Conservation (phyloP, 768 basidiomycete genomes). For the Amanita fuliginea region DNA sequence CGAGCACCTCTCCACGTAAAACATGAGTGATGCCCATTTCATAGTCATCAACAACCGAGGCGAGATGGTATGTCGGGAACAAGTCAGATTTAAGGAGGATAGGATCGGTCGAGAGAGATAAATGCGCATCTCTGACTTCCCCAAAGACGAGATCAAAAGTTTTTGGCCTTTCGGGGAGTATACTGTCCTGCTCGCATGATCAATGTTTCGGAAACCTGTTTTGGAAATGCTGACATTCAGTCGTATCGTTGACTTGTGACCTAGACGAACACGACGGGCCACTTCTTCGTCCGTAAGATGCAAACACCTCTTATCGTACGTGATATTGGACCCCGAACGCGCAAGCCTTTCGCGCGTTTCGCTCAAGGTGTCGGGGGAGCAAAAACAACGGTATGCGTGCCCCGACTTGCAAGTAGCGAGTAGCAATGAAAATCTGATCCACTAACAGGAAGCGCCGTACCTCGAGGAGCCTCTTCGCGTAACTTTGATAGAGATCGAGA, state of each 20-base stretch:
- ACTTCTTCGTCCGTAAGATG: constrained; percentile 84
- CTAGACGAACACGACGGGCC: constrained; percentile 56
- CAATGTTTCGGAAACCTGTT: constrained; percentile 2
- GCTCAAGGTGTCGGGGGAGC: constrained; percentile 60
- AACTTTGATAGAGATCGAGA: constrained; percentile 69
- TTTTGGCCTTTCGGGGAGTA: constrained; percentile 36
- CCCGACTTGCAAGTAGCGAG: constrained; percentile 42
- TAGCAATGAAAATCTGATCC: neutral
- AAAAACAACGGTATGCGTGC: constrained; percentile 94
- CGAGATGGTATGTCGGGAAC: constrained; percentile 94
- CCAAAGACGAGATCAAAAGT: constrained; percentile 72
- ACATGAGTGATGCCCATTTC: constrained; percentile 97
- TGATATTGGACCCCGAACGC: constrained; percentile 59
- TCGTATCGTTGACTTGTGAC: constrained; percentile 75
- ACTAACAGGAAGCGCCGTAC: constrained; percentile 25
- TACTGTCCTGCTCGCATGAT: constrained; percentile 36
- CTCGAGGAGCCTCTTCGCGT: constrained; percentile 65
- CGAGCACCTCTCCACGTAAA: constrained; percentile 73
- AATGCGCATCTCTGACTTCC: constrained; percentile 57
- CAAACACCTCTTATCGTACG: constrained; percentile 85
- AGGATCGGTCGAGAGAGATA: constrained; percentile 79
- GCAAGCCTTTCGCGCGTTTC: constrained; percentile 61
- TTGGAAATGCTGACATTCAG: constrained; percentile 53
- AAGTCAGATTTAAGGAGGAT: constrained; percentile 86
- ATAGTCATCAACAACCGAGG: constrained; percentile 92